Evolutionary conservation across 768 basidiomycete genomes (phyloP), one percentile per base, ranked within the genome.

Genomic region (Trametes cubensis): DNA sequence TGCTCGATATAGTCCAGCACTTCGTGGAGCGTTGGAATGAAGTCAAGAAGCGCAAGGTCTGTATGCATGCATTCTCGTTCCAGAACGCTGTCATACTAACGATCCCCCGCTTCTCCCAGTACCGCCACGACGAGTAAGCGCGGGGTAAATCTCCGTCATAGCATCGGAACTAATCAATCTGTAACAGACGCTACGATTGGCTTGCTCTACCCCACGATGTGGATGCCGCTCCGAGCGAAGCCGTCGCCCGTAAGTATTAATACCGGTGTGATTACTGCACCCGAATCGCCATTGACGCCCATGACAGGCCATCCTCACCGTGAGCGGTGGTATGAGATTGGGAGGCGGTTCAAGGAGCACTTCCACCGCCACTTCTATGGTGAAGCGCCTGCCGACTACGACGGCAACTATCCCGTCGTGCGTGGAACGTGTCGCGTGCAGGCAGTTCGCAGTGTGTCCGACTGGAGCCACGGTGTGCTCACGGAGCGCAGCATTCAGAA

Each of bases 401-500:
- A 75, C 1, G 77, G 79, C 1, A 74, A 75, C 11, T 78, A 82
- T 14, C 70, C 72, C 14, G 67, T 76, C 7, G 81, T 80, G 25
- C 77, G 81, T 30, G 83, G 83, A 2, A 80, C 79, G 8, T 89
- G 88, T 69, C 78, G 78, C 38, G 88, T 94, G 18, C 94, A 98
- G 78, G 93, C 83, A 17, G 82, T 93, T 45, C 84, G 96, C 56
- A 92, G 90, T 63, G 90, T 95, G 21, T 86, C 82, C 1, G 96
- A 98, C 75, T 99, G 96, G 96, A 91, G 88, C 69, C 92, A 94
- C 68, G 96, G 95, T 2, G 90, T 95, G 39, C 79, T 95, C 65
- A 89, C 85, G 4, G 96, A 98, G 74, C 84, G 86, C 61, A 94
- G 92, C 73, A 94, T 98, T 62, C 95, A 97, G 76, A 90, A 94